A percentile compares a stretch with the other conserved stretches of the same genome.
Evolutionary conservation across 2,329 filamentous ascomycete genomes (phyloP).

Genomic region (Aspergillus flavus): DNA sequence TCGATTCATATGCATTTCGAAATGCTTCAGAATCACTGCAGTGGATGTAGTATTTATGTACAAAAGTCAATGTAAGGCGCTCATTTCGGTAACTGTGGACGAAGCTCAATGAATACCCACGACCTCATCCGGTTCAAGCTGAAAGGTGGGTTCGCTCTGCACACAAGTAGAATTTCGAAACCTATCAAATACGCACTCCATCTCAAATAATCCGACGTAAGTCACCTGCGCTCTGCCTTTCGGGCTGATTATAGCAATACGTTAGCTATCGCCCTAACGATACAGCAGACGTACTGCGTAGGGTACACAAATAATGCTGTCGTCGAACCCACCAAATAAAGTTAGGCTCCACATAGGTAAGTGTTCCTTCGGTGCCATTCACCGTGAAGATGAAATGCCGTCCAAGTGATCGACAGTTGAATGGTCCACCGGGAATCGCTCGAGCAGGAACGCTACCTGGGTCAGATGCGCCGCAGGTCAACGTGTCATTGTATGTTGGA

Average conservation of each 20-base stretch:
- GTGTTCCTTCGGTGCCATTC: background rate
- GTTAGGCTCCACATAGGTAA: background rate
- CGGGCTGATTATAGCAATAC: background rate
- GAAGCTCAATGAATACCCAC: background rate
- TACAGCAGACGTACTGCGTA: background rate
- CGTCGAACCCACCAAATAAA: background rate
- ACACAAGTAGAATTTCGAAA: background rate
- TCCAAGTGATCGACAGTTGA: background rate
- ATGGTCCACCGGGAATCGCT: background rate
- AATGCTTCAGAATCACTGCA: background rate
- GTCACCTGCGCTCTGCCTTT: background rate
- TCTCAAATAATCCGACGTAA: background rate
- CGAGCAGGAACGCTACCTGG: background rate
- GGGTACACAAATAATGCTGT: too few relatives aligned
- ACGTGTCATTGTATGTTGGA: background rate
- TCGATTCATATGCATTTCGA: rapidly evolving
- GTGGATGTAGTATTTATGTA: background rate
- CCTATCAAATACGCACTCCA: background rate
- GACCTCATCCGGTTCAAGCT: background rate
- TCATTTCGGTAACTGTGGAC: background rate
- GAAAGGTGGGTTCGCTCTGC: background rate
- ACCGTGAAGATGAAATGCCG: background rate
- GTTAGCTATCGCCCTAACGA: background rate
- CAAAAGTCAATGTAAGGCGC: background rate
- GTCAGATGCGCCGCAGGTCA: background rate